A percentile compares a stretch with the other conserved stretches of the same genome.
Evolutionary conservation across 2,329 filamentous ascomycete species (phyloP).

Genomic region (Penicillium freii): DNA sequence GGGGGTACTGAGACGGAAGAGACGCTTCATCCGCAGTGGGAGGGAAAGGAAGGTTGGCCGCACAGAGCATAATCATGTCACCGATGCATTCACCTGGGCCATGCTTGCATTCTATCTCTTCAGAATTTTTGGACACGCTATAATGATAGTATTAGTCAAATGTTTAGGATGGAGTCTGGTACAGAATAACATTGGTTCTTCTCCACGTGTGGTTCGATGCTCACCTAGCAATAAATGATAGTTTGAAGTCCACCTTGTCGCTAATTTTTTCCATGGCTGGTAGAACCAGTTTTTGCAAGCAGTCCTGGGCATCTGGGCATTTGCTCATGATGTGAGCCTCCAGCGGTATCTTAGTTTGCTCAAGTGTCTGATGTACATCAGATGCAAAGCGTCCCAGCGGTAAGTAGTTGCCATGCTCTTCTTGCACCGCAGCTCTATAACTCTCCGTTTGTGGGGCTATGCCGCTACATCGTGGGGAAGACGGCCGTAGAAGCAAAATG

Average conservation of each 20-base stretch:
- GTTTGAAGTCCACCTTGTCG: conserved; percentile 83
- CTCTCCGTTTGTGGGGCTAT: neutral
- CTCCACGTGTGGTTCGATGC: conserved; percentile 23
- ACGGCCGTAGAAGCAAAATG: conserved; percentile 11
- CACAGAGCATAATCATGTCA: conserved; percentile 92
- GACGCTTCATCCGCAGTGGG: conserved; percentile 20
- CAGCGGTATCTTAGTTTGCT: conserved; percentile 60
- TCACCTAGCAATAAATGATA: conserved; percentile 85
- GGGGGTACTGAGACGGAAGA: conserved; percentile 57
- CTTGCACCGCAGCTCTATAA: neutral
- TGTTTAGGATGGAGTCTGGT: neutral
- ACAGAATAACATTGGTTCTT: neutral
- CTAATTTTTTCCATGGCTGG: conserved; percentile 80
- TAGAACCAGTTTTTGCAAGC: conserved; percentile 74
- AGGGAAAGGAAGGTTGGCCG: conserved; percentile 61
- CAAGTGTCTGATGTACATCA: neutral
- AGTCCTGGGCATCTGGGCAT: conserved; percentile 87
- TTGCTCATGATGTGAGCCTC: conserved; percentile 98
- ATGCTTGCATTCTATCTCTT: conserved; percentile 84
- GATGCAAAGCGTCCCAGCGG: neutral
- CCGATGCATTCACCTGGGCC: conserved; percentile 88
- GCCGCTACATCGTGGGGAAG: neutral
- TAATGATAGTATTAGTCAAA: conserved; percentile 5
- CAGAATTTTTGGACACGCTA: conserved; percentile 66
- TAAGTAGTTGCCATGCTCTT: neutral